Percentiles rank a stretch among this genome's conserved stretches.
These are phyloP conservation scores for Oropetium thomaeum DNA, from an alignment of 176 grass and related monocot species.

Conservation along the genomic window DNA sequence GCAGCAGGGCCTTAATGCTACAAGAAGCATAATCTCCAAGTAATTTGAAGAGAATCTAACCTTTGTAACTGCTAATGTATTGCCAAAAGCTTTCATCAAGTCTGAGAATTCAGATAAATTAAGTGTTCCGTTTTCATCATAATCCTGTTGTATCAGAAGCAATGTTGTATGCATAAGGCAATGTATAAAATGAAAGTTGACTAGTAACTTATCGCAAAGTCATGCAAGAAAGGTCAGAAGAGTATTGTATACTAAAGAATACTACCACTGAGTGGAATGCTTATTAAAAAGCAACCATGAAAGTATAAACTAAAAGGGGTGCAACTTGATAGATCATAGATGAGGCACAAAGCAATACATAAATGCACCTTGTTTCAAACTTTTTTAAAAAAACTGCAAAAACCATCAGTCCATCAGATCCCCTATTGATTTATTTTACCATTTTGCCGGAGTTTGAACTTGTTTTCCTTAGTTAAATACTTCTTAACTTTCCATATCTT, in stretches of 20 bases:
- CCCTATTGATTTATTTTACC: background rate
- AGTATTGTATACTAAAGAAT: slow-evolving; percentile 7
- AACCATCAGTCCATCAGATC: background rate
- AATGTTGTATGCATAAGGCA: slow-evolving; percentile 6
- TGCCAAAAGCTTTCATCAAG: slow-evolving; percentile 93
- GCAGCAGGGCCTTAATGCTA: background rate
- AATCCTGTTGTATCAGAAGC: slow-evolving; percentile 56
- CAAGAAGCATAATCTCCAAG: slow-evolving; percentile 16
- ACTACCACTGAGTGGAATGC: background rate
- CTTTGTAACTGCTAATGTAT: slow-evolving; percentile 65
- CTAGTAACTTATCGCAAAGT: background rate
- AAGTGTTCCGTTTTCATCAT: slow-evolving; percentile 66
- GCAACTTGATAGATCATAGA: background rate
- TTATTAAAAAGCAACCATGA: background rate
- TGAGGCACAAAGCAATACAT: background rate
- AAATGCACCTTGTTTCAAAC: background rate
- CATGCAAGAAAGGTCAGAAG: background rate
- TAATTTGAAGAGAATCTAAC: slow-evolving; percentile 33
- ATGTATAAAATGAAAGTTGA: slow-evolving; percentile 8
- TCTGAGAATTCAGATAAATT: slow-evolving; percentile 79
- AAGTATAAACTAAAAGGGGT: background rate
- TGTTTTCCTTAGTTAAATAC: background rate
- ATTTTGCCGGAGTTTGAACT: background rate
- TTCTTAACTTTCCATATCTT: background rate
- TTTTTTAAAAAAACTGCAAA: background rate